Evolutionary conservation across 306 rosid species (phyloP).

Genomic region (Argentina anserina): DNA sequence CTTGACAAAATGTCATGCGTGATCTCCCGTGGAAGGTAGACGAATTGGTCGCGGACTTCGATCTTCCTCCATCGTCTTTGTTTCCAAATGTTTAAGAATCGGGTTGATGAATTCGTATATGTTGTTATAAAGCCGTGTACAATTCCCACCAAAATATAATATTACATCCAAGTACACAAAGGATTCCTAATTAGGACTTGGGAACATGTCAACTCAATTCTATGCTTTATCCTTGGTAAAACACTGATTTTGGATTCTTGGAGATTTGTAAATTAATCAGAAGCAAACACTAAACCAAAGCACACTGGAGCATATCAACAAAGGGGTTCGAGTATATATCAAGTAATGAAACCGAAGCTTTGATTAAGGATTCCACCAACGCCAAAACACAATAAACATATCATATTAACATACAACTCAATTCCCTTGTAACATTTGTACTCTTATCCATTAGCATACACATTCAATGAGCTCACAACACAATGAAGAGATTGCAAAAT

Average conservation of each 20-base stretch:
- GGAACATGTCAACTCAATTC: too few relatives aligned
- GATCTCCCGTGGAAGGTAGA: not conserved
- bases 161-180: too few relatives aligned
- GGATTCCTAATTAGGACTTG: not conserved
- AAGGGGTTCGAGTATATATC: not conserved
- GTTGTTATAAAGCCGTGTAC: too few relatives aligned
- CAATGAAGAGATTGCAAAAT: conserved; percentile 26
- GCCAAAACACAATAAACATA: not conserved
- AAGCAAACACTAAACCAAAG: not conserved
- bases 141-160: too few relatives aligned
- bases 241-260: not conserved
- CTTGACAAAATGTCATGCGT: not conserved
- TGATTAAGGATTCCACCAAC: not conserved
- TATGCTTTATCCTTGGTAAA: too few relatives aligned
- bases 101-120: too few relatives aligned
- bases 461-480: not conserved
- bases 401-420: conserved; percentile 19
- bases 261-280: too few relatives aligned
- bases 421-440: conserved; percentile 7
- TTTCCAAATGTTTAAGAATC: not conserved
- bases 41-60: not conserved
- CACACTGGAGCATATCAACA: not conserved
- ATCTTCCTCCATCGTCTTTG: not conserved
- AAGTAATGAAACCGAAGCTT: not conserved
- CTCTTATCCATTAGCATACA: conserved; percentile 4